Percentiles rank a stretch among this genome's conserved stretches.
Evolutionary conservation across 176 grass and related monocot species (phyloP).

Genomic region (Avena insularis): DNA sequence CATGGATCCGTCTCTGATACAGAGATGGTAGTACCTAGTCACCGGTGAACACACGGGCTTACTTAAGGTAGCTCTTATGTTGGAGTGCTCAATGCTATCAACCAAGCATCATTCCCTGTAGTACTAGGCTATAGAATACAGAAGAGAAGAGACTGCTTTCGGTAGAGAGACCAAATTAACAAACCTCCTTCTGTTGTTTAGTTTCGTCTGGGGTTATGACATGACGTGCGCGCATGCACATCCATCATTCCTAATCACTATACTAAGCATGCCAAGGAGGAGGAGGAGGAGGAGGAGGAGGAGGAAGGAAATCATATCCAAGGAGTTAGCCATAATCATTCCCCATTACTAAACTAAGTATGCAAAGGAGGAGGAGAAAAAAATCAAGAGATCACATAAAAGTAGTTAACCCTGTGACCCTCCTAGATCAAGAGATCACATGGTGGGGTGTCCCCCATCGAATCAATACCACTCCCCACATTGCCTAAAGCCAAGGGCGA

Average conservation of each 20-base stretch:
- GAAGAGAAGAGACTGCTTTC: slow-evolving; percentile 17
- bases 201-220: slow-evolving; percentile 27
- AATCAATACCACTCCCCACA: slow-evolving; percentile 59
- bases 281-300: no score
- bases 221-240: slow-evolving; percentile 43
- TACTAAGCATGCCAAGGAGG: slow-evolving; percentile 24
- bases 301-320: slow-evolving; percentile 17
- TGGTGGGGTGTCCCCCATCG: slow-evolving; percentile 63
- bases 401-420: slow-evolving; percentile 51
- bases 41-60: not conserved
- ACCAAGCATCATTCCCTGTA: not conserved
- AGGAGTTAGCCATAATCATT: not conserved
- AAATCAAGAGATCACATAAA: slow-evolving; percentile 64
- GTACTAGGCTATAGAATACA: not conserved
- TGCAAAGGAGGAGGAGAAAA: slow-evolving; percentile 6
- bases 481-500: slow-evolving; percentile 40
- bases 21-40: no score
- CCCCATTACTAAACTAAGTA: slow-evolving; percentile 17
- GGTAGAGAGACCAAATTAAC: slow-evolving; percentile 26
- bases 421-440: slow-evolving; percentile 62
- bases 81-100: slow-evolving; percentile 32
- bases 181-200: slow-evolving; percentile 19
- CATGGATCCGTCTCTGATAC: not conserved
- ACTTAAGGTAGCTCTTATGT: slow-evolving; percentile 4
- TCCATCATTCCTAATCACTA: slow-evolving; percentile 54